Base-by-base conservation (phyloP, 345 rosid genomes). In the Linum tenue region DNA sequence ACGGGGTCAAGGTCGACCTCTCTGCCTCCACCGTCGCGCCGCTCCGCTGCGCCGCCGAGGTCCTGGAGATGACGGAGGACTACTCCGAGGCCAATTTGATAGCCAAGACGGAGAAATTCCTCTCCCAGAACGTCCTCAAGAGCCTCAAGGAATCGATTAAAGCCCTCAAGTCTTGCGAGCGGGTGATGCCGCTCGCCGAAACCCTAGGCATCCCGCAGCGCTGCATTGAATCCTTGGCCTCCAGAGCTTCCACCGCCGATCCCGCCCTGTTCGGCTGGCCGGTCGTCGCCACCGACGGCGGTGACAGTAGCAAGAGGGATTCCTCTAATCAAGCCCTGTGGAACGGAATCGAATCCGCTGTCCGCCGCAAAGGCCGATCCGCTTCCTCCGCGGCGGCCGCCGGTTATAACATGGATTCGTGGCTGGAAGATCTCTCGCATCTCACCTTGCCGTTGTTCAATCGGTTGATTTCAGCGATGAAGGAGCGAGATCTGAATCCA, bases 181-280 rank as follows among this genome's bases (percentile, higher is more conserved):
- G 77, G 3, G 86, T 85, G 22, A 60, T 80, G 40, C 38, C 81
- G 40, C 65, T 73, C 2, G 86, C 96, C 0, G 97, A 79, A 62
- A 65, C 77, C 41, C 73, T 94, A 22, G 88, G 80, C 69, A 79
- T 94, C 66, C 74, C 81, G 2, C 83, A 84, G 69, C 77, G 79
- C 60, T 88, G 94, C 81, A 74, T 90, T 4, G 87, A 83, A 42
- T 84, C 89, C 4, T 78, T 90, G 37, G 76, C 83, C 62, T 72
- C 81, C 35, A 82, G 84, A 64, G 89, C 97, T 37, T 82, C 96
- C 42, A 67, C 86, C 50, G 79, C 87, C 3, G 95, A 90, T 67
- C 89, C 89, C 0, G 69, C 90, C 0, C 72, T 90, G 59, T 86
- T 90, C 60, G 99, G 99, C 12, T 90, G 99, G 99, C 99, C 99